Percentiles rank a stretch among this genome's conserved stretches.
These are phyloP conservation scores for Ensete ventricosum DNA, from an alignment of 176 grass and related monocot genomes.

Conservation along the genomic window DNA sequence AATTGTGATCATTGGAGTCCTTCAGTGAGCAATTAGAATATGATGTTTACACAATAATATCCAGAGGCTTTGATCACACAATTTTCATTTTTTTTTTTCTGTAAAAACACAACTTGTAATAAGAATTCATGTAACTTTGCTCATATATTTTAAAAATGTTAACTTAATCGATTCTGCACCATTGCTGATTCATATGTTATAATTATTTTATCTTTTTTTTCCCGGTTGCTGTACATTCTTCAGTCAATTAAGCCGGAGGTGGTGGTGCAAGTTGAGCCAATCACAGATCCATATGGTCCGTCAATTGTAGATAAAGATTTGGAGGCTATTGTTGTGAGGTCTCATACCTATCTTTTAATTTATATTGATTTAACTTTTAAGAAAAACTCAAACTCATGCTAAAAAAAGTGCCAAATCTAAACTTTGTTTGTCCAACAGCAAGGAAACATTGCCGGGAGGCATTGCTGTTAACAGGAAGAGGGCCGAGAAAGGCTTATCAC, in stretches of 20 bases:
- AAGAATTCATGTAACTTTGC: too few species aligned
- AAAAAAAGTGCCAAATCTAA: not conserved
- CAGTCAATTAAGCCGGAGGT: constrained; percentile 69
- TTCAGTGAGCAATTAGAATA: too few species aligned
- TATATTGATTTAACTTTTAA: not conserved
- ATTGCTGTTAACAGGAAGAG: constrained; percentile 74
- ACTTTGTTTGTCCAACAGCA: constrained; percentile 28
- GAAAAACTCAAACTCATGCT: too few species aligned
- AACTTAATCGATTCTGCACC: not conserved
- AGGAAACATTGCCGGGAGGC: constrained; percentile 73
- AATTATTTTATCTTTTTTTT: not conserved
- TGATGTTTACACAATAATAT: too few species aligned
- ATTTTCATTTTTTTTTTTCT: too few species aligned
- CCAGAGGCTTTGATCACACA: too few species aligned
- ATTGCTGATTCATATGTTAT: not conserved
- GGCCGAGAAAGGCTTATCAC: constrained; percentile 55
- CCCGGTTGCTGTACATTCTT: not conserved
- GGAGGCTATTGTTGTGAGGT: constrained; percentile 93
- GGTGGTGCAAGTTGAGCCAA: constrained; percentile 46
- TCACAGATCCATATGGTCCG: constrained; percentile 71
- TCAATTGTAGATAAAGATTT: constrained; percentile 53
- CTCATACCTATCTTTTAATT: not conserved
- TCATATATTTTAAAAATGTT: constrained; percentile 5
- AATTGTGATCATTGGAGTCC: too few species aligned
- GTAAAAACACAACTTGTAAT: too few species aligned